A percentile compares a stretch with the other conserved stretches of the same genome.
phyloP scores from a whole-genome alignment of 495 filamentous ascomycete species.

The Penicillium cosmopolitanum region DNA sequence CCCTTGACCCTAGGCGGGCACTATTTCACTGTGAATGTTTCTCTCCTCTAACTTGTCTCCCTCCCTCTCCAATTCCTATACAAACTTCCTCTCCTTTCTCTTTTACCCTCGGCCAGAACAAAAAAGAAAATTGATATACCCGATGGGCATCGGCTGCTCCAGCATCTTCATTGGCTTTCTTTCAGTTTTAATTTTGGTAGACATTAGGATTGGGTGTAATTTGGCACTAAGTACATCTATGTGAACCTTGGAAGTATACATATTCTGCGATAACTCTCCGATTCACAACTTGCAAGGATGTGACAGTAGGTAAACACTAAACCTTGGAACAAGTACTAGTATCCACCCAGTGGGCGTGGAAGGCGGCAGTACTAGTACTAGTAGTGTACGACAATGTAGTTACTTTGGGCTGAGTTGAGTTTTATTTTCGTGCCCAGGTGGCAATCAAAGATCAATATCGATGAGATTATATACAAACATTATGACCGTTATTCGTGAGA shows the following conservation, averaged over 20 bases:
- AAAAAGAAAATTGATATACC: slow-evolving; percentile 32
- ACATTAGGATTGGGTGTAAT: too few species aligned
- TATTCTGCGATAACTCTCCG: too few species aligned
- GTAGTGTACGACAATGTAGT: too few species aligned
- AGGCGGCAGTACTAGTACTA: too few species aligned
- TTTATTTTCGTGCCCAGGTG: neutral
- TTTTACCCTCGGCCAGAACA: slow-evolving; percentile 1
- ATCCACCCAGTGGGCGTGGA: too few species aligned
- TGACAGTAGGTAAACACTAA: too few species aligned
- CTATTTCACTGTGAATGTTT: slow-evolving; percentile 23
- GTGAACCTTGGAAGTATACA: neutral
- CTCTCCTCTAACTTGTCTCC: slow-evolving; percentile 11
- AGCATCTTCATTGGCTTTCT: neutral
- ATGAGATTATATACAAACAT: slow-evolving; percentile 22
- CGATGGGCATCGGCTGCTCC: slow-evolving; percentile 1
- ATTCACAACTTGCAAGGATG: too few species aligned
- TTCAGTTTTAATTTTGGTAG: neutral
- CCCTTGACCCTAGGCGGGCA: neutral
- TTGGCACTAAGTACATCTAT: too few species aligned
- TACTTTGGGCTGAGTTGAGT: too few species aligned
- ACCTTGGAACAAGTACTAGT: too few species aligned
- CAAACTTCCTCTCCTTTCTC: slow-evolving; percentile 6
- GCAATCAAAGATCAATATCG: neutral
- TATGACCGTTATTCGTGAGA: slow-evolving; percentile 10
- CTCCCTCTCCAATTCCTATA: slow-evolving; percentile 5